A percentile compares a stretch with the other conserved stretches of the same genome.
Conservation (phyloP, 1,284 basidiomycete genomes). For the Heterobasidion irregulare region DNA sequence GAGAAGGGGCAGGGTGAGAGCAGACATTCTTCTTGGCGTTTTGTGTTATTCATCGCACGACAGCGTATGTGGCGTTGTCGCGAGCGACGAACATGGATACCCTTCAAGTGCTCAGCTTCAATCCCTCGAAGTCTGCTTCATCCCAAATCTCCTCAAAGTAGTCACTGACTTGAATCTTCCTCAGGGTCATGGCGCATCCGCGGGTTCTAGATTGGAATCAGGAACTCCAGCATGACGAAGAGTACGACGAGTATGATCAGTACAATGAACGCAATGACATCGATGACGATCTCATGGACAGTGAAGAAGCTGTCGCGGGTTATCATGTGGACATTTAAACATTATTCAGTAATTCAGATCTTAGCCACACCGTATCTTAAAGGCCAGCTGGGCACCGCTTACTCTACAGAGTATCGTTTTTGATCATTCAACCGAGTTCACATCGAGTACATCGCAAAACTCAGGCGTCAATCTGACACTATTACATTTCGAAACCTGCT, state of each 20-base stretch:
- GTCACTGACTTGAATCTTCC: not conserved
- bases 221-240: slow-evolving; percentile 4
- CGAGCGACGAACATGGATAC: slow-evolving; percentile 60
- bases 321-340: not conserved
- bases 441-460: too few species aligned
- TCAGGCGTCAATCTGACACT: too few species aligned
- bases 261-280: slow-evolving; percentile 3
- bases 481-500: too few species aligned
- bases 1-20: slow-evolving; percentile 71
- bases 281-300: not conserved
- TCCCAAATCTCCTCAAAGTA: not conserved
- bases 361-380: too few species aligned
- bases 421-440: too few species aligned
- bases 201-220: slow-evolving; percentile 14
- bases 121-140: slow-evolving; percentile 33
- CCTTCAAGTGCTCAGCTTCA: slow-evolving; percentile 56
- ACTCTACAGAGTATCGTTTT: too few species aligned
- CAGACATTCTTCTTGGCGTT: not conserved
- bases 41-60: not conserved
- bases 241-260: slow-evolving; percentile 10
- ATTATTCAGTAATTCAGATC: not conserved
- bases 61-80: slow-evolving; percentile 62
- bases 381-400: too few species aligned
- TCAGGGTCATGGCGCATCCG: slow-evolving; percentile 22
- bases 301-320: not conserved